phyloP scores from a whole-genome alignment of 257 asterid species.

The Buddleja alternifolia region DNA sequence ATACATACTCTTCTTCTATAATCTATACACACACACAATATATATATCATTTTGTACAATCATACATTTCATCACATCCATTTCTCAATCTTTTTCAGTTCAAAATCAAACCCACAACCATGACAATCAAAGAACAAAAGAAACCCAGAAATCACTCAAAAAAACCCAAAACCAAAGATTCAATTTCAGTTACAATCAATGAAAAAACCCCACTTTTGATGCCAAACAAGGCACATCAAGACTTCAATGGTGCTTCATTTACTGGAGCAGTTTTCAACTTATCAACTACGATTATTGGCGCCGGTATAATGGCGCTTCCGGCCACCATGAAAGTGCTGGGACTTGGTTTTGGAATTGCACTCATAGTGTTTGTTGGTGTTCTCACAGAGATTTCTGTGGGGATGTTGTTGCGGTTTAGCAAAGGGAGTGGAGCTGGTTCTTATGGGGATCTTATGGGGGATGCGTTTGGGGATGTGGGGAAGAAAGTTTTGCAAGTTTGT shows the following conservation, averaged over 20 bases:
- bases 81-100: constrained; percentile 9
- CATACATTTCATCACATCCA: not conserved
- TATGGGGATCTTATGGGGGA: constrained; percentile 59
- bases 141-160: constrained; percentile 16
- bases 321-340: constrained; percentile 76
- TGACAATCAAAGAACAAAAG: constrained; percentile 32
- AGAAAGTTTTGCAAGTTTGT: constrained; percentile 41
- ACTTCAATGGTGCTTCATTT: constrained; percentile 55
- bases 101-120: constrained; percentile 16
- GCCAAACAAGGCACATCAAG: constrained; percentile 30
- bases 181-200: constrained; percentile 27
- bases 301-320: constrained; percentile 75
- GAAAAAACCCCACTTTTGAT: constrained; percentile 44
- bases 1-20: too few species aligned
- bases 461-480: constrained; percentile 54
- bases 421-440: constrained; percentile 45
- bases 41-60: not conserved
- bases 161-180: constrained; percentile 33
- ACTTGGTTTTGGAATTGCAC: constrained; percentile 47
- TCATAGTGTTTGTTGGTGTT: constrained; percentile 48
- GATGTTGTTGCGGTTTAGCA: constrained; percentile 47
- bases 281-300: constrained; percentile 69
- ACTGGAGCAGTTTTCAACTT: constrained; percentile 61
- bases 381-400: constrained; percentile 52
- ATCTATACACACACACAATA: not conserved